Conservation (phyloP, 306 rosid genomes). For the Dicorynia guianensis region DNA sequence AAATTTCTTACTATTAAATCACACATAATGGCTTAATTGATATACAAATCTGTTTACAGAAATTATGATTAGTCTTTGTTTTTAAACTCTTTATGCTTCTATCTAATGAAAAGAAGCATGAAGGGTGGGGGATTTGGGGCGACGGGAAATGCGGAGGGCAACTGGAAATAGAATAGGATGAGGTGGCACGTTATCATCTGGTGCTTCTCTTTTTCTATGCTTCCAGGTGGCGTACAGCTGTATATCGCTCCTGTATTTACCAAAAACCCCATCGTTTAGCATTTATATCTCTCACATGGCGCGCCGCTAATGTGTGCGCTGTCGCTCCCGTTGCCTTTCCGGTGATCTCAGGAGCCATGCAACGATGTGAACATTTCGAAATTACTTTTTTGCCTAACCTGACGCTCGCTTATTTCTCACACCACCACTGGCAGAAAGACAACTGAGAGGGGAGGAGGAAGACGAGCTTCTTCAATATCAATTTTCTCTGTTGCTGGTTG, state of each 20-base stretch:
- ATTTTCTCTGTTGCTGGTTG: background rate
- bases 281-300: slow-evolving; percentile 45
- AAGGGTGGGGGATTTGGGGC: too few relatives aligned
- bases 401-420: slow-evolving; percentile 63
- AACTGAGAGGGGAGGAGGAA: background rate
- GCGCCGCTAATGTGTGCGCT: slow-evolving; percentile 41
- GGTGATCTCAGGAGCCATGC: background rate
- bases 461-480: background rate
- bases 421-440: background rate
- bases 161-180: slow-evolving; percentile 13
- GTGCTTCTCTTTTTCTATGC: too few relatives aligned
- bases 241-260: slow-evolving; percentile 38
- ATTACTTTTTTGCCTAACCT: slow-evolving; percentile 43
- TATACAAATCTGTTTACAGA: too few relatives aligned
- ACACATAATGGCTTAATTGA: too few relatives aligned
- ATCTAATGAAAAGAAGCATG: too few relatives aligned
- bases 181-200: too few relatives aligned
- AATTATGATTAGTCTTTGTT: too few relatives aligned
- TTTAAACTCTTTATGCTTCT: too few relatives aligned
- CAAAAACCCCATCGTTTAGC: slow-evolving; percentile 16
- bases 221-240: slow-evolving; percentile 89
- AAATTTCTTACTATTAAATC: too few relatives aligned
- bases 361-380: background rate
- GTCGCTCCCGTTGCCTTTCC: too few relatives aligned
- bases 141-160: too few relatives aligned